phyloP scores from a whole-genome alignment of 2,329 filamentous ascomycete genomes.

The Penicillium fuscoglaucum region DNA sequence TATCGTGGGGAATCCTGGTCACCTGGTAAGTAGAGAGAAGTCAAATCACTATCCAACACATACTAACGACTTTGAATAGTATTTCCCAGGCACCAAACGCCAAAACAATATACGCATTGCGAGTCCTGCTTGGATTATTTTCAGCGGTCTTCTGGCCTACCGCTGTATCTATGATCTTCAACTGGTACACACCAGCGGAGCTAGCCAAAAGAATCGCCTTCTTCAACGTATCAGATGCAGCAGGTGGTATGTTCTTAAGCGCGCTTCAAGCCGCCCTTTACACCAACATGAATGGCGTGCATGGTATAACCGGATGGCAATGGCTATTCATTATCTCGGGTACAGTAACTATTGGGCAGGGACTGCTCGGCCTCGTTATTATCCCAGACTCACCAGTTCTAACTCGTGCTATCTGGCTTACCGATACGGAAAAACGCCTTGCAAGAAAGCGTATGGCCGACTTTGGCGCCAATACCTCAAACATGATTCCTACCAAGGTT shows the following conservation, averaged over 20 bases:
- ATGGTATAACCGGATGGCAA: constrained; percentile 10
- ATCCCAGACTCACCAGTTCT: constrained; percentile 23
- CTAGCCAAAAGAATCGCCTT: constrained; percentile 20
- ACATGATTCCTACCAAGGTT: constrained; percentile 17
- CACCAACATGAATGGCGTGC: constrained; percentile 19
- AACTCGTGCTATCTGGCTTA: constrained; percentile 21
- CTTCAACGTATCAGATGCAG: constrained; percentile 19
- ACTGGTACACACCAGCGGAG: constrained; percentile 22
- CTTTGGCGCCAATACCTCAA: constrained; percentile 17
- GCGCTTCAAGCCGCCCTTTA: constrained; percentile 21
- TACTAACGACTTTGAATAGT: neutral
- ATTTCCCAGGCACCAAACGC: constrained; percentile 10
- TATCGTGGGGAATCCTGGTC: constrained; percentile 10
- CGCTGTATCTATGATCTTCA: constrained; percentile 16
- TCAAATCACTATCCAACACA: neutral
- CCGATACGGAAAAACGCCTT: constrained; percentile 13
- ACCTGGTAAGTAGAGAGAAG: neutral
- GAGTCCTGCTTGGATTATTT: constrained; percentile 7
- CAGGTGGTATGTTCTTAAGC: constrained; percentile 22
- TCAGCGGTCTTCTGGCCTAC: constrained; percentile 12
- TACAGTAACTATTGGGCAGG: constrained; percentile 20
- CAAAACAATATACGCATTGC: constrained; percentile 5
- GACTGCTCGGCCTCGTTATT: constrained; percentile 17
- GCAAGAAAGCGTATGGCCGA: constrained; percentile 18
- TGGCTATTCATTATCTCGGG: constrained; percentile 15